Base-by-base conservation (phyloP, 169 alveolate genomes). In the Cryptosporidium felis region DNA sequence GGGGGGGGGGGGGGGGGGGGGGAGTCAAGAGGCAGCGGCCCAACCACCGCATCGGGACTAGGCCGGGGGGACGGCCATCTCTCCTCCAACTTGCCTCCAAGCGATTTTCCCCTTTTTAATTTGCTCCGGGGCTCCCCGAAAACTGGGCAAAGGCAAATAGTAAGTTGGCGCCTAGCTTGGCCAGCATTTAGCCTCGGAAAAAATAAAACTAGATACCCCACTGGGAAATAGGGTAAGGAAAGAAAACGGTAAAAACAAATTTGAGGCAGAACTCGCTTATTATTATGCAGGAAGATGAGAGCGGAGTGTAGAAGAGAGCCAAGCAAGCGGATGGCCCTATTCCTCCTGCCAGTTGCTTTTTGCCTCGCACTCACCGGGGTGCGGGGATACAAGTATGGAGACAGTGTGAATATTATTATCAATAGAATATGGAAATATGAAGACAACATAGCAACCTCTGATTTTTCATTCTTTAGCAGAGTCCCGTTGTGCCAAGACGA, bases 401-500 rank as follows among this genome's bases (percentile, higher is more conserved):
- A 74, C 61, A 36, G 10, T 32, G 85, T 74, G 53, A 58, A n/a
- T 14, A 53, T 74, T 23, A 38, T 53, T 30, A 21, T 74, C 44
- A 74, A 74, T 30, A 49, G 85, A 40, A 74, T 74, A 36, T 74
- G 85, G 85, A 74, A 49, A 23, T 74, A 74, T 74, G 81, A 65
- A n/a, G 67, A 74, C 3, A 74, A 58, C 41, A 56, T 74, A 23
- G 49, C 41, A 9, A 56, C 74, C 12, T 56, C 85, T 2, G 59
- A 53, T 10, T 74, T 74, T 36, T 74, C 85, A 41, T 74, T 74
- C 40, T 74, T 38, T 21, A 74, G 67, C 41, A 74, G 56, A 41
- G 58, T 74, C 23, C 85, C 85, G 28, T 40, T 74, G 14, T 74
- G 85, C 41, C 41, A 38, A 18, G 67, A 38, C 18, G 42, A 23